Percentiles rank a stretch among this genome's conserved stretches.
Conservation (phyloP, 768 basidiomycete genomes). For the Russula olivacea region DNA sequence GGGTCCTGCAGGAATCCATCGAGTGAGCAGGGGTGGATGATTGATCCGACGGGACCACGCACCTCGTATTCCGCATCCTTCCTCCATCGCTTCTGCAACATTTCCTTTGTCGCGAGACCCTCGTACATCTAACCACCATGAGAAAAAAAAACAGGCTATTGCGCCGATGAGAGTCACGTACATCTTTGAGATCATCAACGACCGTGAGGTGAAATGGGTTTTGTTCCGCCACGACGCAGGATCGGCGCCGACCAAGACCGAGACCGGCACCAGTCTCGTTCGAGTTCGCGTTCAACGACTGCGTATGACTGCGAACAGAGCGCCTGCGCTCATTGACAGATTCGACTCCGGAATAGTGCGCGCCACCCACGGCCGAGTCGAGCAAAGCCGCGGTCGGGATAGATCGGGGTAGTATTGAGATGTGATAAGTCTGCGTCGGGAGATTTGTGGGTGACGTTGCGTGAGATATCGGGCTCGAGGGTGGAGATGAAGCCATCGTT, state of each 20-base stretch:
- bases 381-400: constrained; percentile 49
- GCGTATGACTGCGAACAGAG: constrained; percentile 3
- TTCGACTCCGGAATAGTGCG: constrained; percentile 54
- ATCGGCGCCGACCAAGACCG: constrained; percentile 14
- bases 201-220: constrained; percentile 38
- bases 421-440: constrained; percentile 45
- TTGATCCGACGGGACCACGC: constrained; percentile 31
- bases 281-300: neutral
- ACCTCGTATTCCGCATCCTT: constrained; percentile 56
- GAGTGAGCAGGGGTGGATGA: constrained; percentile 34
- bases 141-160: neutral
- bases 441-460: constrained; percentile 21
- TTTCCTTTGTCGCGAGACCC: constrained; percentile 46
- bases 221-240: constrained; percentile 12
- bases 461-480: neutral
- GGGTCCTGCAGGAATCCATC: constrained; percentile 28
- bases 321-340: constrained; percentile 32
- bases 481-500: neutral
- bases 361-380: constrained; percentile 53
- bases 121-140: constrained; percentile 39
- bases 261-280: neutral
- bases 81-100: constrained; percentile 49
- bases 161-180: constrained; percentile 13
- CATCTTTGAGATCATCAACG: constrained; percentile 51
- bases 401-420: constrained; percentile 35